Base-by-base conservation (phyloP, 2,329 filamentous ascomycete genomes). In the Paracorniculantispora psalliotae region DNA sequence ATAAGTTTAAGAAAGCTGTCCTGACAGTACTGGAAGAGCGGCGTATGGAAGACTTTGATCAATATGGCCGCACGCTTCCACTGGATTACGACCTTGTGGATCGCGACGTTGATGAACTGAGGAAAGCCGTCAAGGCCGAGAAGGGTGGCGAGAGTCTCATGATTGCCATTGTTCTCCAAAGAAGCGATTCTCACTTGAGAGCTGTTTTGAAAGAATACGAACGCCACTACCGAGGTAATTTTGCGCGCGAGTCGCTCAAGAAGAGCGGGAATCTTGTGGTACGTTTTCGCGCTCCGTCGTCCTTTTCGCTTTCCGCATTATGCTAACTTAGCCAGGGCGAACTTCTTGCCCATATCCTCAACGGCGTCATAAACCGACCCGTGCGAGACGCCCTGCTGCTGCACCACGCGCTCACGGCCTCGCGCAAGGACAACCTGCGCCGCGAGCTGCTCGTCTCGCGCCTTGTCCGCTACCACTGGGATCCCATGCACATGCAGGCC, bases 261-360 rank as follows among this genome's bases (percentile, higher is more conserved):
- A 96, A 94, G 80, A 96, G 91, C 64, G 88, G 87, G 23, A 97
- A 97, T 71, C 79, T 99, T 21, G 92, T 97, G 60, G 92, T 96
- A 82, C 75, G 91, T 87, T 26, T 39, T 39, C 54, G n/a, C 15
- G 33, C 19, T 41, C 30, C 17, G 25, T 26, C 10, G 44, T 60
- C 25, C 35, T n/a, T 57, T 62, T 49, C 63, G 58, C 26, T n/a
- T 41, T 35, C 63, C 41, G 33, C 8, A 23, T 13, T 15, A 13
- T 46, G 3, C 35, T 48, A 50, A 67, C 61, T 21, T 55, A 13
- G 2, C 47, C 65, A 97, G 92, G 94, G 94, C 63, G 94, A 99
- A 77, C 86, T 96, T 21, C 85, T 97, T 39, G 91, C 92, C 0
- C 94, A 97, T 73, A 91, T 97, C 66, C 87, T 99, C 68, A 97